A percentile compares a stretch with the other conserved stretches of the same genome.
Conservation (phyloP, 164 flowering plant genomes). For the Annona cherimola region DNA sequence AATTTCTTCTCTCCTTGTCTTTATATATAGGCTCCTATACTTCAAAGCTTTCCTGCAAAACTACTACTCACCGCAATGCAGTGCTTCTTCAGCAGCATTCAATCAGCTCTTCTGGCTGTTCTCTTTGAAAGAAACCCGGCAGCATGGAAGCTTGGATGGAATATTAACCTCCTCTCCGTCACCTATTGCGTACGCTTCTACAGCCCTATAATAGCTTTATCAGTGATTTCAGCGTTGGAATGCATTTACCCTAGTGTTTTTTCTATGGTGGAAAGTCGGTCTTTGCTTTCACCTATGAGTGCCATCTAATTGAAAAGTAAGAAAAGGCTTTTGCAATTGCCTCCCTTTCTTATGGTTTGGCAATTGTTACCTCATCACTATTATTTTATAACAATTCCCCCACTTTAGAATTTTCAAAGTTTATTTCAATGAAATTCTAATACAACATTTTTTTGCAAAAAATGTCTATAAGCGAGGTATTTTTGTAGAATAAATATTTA, state of each 20-base stretch:
- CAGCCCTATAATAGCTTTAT: neutral
- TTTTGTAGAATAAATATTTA: no score
- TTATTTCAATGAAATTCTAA: no score
- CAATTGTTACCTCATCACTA: no score
- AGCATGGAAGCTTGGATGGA: conserved; percentile 32
- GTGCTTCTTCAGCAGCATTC: conserved; percentile 18
- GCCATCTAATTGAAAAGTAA: no score
- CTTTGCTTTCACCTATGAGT: no score
- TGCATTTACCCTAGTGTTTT: neutral
- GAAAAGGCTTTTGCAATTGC: no score
- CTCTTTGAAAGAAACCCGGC: conserved; percentile 20
- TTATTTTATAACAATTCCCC: no score
- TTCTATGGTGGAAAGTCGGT: no score
- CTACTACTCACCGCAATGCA: conserved; percentile 24
- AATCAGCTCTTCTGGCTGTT: conserved; percentile 21
- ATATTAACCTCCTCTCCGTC: conserved; percentile 21
- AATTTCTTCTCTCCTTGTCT: neutral
- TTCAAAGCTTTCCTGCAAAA: conserved; percentile 24
- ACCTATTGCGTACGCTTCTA: conserved; percentile 21
- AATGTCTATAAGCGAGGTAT: no score
- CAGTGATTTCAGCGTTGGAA: neutral
- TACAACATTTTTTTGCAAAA: no score
- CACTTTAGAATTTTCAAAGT: no score
- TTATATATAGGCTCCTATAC: conserved; percentile 11
- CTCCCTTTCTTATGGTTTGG: no score